Conservation (phyloP, 225 moss, liverwort and hornwort species). For the Pleurozium schreberi region DNA sequence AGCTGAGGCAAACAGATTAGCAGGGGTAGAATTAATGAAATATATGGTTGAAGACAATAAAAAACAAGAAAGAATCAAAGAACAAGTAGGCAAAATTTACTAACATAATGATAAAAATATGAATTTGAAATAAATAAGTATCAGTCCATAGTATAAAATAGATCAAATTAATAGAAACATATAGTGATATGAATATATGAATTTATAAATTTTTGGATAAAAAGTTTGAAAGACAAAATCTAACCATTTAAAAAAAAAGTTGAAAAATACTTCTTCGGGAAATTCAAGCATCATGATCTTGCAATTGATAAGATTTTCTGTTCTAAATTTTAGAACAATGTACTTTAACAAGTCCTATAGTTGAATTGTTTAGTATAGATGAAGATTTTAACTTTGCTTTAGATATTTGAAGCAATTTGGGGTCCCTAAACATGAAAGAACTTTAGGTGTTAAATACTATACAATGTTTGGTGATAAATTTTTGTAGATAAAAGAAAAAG, state of each 20-base stretch:
- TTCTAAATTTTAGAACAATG: rapidly evolving
- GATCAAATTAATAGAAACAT: neutral
- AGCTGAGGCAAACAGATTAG: slow-evolving; percentile 39
- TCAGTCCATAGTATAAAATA: neutral
- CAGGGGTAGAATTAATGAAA: slow-evolving; percentile 37
- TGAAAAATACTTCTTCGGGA: neutral
- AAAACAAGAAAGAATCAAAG: slow-evolving; percentile 20
- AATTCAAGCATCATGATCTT: neutral
- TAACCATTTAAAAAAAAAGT: neutral
- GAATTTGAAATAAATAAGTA: neutral
- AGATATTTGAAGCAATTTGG: neutral
- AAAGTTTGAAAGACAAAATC: neutral
- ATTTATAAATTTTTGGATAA: neutral
- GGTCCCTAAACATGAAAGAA: neutral
- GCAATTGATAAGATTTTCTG: too few species aligned
- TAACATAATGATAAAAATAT: neutral
- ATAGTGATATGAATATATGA: too few species aligned
- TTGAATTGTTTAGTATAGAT: neutral
- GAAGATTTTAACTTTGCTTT: neutral
- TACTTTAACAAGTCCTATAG: rapidly evolving
- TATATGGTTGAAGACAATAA: slow-evolving; percentile 53
- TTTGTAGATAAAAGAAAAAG: slow-evolving; percentile 24
- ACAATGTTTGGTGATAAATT: neutral
- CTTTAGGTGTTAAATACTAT: neutral
- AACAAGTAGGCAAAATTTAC: neutral